phyloP scores from a whole-genome alignment of 495 filamentous ascomycete species.

The Aspergillus saccharolyticus region DNA sequence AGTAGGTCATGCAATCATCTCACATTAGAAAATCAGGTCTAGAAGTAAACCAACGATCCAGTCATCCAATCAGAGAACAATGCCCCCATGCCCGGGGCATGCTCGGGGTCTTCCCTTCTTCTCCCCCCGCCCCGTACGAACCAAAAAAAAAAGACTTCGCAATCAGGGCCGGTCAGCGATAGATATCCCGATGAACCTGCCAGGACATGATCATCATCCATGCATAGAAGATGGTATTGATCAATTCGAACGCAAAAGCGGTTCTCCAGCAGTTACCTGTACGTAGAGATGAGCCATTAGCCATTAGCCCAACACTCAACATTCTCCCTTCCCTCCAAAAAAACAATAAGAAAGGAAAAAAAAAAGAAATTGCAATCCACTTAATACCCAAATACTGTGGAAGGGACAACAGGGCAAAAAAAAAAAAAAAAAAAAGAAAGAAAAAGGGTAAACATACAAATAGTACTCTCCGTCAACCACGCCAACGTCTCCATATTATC shows the following conservation, averaged over 20 bases:
- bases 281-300: conserved; percentile 4
- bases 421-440: background rate
- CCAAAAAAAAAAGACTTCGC: conserved; percentile 12
- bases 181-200: conserved; percentile 71
- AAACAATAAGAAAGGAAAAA: background rate
- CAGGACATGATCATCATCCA: conserved; percentile 95
- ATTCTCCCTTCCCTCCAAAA: background rate
- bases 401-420: background rate
- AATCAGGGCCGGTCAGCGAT: conserved; percentile 30
- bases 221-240: conserved; percentile 78
- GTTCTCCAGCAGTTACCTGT: conserved; percentile 55
- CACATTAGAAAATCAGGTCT: conserved; percentile 1
- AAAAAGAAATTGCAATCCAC: conserved; percentile 5
- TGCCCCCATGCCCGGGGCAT: background rate
- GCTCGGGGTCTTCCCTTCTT: background rate
- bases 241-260: conserved; percentile 59
- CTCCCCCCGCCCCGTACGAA: background rate
- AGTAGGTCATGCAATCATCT: background rate
- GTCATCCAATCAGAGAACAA: conserved; percentile 3
- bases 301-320: conserved; percentile 9
- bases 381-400: no score
- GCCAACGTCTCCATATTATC: conserved; percentile 69
- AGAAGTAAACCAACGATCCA: no score
- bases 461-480: conserved; percentile 80
- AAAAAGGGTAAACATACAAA: conserved; percentile 57